phyloP scores from a whole-genome alignment of 2,329 filamentous ascomycete species.

The Penicillium sclerotigenum region DNA sequence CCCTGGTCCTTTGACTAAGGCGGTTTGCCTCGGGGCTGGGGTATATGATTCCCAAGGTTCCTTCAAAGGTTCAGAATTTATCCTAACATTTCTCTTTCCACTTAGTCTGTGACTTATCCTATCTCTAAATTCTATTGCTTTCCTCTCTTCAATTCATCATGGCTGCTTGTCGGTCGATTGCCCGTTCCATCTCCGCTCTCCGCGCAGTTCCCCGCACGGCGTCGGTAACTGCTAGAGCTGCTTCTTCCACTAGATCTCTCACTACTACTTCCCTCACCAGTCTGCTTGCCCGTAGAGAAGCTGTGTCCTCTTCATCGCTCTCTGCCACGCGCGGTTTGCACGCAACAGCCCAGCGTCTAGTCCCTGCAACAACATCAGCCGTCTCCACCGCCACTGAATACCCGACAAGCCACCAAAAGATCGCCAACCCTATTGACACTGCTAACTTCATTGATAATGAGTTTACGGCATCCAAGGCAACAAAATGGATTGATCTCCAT shows the following conservation, averaged over 20 bases:
- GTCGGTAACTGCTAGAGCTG: constrained; percentile 27
- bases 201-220: constrained; percentile 37
- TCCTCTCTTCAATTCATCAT: constrained; percentile 24
- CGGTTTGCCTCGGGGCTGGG: constrained; percentile 26
- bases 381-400: constrained; percentile 52
- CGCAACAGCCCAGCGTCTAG: constrained; percentile 53
- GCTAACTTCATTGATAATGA: constrained; percentile 64
- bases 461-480: constrained; percentile 57
- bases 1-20: not conserved
- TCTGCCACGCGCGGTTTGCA: constrained; percentile 44
- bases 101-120: not conserved
- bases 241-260: constrained; percentile 27
- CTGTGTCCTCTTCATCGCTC: constrained; percentile 22
- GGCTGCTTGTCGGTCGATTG: constrained; percentile 39
- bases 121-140: not conserved
- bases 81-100: not conserved
- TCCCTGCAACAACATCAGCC: constrained; percentile 49
- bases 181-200: constrained; percentile 40
- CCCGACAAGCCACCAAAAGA: constrained; percentile 55
- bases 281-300: constrained; percentile 13
- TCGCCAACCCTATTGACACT: constrained; percentile 56
- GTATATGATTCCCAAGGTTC: constrained; percentile 9
- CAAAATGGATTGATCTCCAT: constrained; percentile 62
- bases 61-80: not conserved
- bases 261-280: constrained; percentile 22